Base-by-base conservation (phyloP, 1,139 yeast species). In the Debaryomyces subglobosus region DNA sequence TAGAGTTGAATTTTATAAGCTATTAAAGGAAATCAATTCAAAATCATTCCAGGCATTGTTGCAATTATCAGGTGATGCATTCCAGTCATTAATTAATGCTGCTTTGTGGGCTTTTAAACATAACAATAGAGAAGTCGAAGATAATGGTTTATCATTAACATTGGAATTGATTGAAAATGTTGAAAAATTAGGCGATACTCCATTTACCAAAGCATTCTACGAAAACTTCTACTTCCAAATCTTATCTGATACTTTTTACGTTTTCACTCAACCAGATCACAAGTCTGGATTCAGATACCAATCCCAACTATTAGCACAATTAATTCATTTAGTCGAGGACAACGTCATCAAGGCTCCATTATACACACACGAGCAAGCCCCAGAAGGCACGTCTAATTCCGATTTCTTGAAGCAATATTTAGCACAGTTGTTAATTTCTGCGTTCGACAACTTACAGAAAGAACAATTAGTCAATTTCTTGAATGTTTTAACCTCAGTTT, bases 21-120 rank as follows among this genome's bases (percentile, higher is more conserved):
- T 94, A 49, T 78, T 94, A 62, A 85, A 91, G 59, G 96, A 89
- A 51, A 92, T 95, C 63, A 88, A 95, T 65, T 71, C 85, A 56
- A 87, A 88, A 64, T 85, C 95, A 23, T 95, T 94, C 77, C 81
- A 84, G 53, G 96, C 97, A 0, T 78, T 94, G 59, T 76, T 91
- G 54, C 89, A 90, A 69, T 79, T 94, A 56, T 96, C 97, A 12
- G 95, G 96, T 7, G 94, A 85, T 56, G 96, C 96, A 30, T 92
- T 94, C 79, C 91, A 88, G 66, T 81, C 92, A 50, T 86, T 94
- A 50, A 85, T 95, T 55, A 94, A 90, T 69, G 96, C 98, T 1
- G 92, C 96, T 43, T 77, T 95, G 62, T 94, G 99, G 99, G 98
- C 98, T 0, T 89, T 95, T 67, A 94, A 94, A 70, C 99, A 94